phyloP scores from a whole-genome alignment of 352 stramenopile species.

The Phytophthora megakarya region DNA sequence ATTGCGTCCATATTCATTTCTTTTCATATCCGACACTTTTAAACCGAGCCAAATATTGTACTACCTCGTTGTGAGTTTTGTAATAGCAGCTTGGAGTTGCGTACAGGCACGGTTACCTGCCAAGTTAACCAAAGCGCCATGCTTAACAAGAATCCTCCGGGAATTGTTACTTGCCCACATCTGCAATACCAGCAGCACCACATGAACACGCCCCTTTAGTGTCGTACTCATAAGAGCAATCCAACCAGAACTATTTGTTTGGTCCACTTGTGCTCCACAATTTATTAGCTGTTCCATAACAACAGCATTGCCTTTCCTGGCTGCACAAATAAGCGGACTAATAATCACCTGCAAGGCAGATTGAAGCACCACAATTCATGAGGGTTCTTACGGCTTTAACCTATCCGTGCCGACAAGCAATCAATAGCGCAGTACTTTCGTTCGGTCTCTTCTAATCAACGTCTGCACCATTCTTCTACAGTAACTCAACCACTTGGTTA shows the following conservation, averaged over 20 bases:
- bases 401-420: background rate
- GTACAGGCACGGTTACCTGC: no score
- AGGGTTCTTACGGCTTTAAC: background rate
- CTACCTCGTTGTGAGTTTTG: no score
- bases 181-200: no score
- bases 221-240: slow-evolving; percentile 1
- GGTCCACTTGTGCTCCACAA: slow-evolving; percentile 2
- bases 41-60: no score
- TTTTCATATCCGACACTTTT: no score
- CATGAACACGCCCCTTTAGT: background rate
- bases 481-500: no score
- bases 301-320: background rate
- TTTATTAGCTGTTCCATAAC: background rate
- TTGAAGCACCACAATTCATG: background rate
- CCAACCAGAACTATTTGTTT: background rate
- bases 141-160: no score
- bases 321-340: slow-evolving; percentile 1
- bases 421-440: background rate
- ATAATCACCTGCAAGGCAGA: background rate
- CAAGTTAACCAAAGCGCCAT: no score
- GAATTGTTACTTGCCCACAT: no score
- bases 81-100: no score
- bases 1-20: no score
- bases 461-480: no score
- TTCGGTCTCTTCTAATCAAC: background rate